A percentile compares a stretch with the other conserved stretches of the same genome.
Conservation (phyloP, 306 rosid genomes). For the Fragaria iinumae region DNA sequence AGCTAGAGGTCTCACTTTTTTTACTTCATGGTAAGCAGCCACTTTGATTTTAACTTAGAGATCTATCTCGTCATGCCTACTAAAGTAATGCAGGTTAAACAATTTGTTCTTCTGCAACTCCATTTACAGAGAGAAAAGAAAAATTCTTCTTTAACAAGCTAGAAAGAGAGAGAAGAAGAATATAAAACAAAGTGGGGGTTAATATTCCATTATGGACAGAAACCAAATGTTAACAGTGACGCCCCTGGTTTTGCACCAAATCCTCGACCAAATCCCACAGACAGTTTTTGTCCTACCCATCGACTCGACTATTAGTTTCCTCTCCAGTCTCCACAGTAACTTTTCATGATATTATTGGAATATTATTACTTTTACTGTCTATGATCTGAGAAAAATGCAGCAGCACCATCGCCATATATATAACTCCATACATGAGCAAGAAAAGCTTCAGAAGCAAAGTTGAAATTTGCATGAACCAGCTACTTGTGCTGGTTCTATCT, state of each 20-base stretch:
- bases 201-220: too few relatives aligned
- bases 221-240: too few relatives aligned
- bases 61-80: too few relatives aligned
- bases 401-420: not conserved
- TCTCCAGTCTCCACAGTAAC: not conserved
- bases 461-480: not conserved
- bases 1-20: not conserved
- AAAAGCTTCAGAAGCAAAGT: not conserved
- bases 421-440: too few relatives aligned
- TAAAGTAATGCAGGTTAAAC: too few relatives aligned
- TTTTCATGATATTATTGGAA: too few relatives aligned
- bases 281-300: not conserved
- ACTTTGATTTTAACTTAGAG: not conserved
- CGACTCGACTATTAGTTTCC: not conserved
- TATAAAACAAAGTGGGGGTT: not conserved
- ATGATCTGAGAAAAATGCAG: not conserved
- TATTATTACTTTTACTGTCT: too few relatives aligned
- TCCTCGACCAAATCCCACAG: not conserved
- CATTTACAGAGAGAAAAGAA: too few relatives aligned
- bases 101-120: too few relatives aligned
- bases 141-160: not conserved
- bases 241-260: slow-evolving; percentile 9
- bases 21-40: not conserved
- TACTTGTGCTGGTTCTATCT: not conserved
- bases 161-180: not conserved